Evolutionary conservation across 257 asterid genomes (phyloP), one percentile per base, ranked within the genome.

Genomic region (Jacaranda mimosifolia): DNA sequence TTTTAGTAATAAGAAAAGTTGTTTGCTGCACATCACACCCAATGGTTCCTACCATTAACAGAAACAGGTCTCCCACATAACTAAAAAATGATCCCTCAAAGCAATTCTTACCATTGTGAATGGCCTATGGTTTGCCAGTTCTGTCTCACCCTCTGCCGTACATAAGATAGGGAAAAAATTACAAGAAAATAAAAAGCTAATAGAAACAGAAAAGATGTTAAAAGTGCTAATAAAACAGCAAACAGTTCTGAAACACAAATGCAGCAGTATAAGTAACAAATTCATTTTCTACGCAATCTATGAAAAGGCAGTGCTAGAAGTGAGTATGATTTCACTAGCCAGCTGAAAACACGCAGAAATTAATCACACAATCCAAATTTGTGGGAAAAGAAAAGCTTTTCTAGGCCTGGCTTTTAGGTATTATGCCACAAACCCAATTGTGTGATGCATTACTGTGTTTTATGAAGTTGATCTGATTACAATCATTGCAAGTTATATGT

Each of bases 31-130:
- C 9, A 74, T 14, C 52, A 65, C 58, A 64, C 62, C 53, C 49
- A 63, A 9, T 38, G 3, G 42, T 56, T 45, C 77, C 63, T 52
- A 53, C 40, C 15, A 35, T 70, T 18, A 1, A 32, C 10, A 19
- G 38, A 56, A 40, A 57, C 51, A 57, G 15, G 43, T 35, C n/a
- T 74, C 40, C 40, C 8, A 71, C 32, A 56, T 45, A 75, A 79
- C 36, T 57, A 65, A 51, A 68, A 68, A 51, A 76, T 57, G 63
- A 45, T 73, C 53, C 39, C 15, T 56, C 51, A 15, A 68, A 73
- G 79, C 49, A 63, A 71, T 56, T 74, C 81, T 66, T 87, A 95
- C 99, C 94, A 81, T 36, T 53, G 96, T 76, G 75, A 95, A 87
- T 59, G 81, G 75, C 79, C 63, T 84, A 79, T 72, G 77, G 65